phyloP scores from a whole-genome alignment of 495 filamentous ascomycete species.

The Daldinia decipiens region DNA sequence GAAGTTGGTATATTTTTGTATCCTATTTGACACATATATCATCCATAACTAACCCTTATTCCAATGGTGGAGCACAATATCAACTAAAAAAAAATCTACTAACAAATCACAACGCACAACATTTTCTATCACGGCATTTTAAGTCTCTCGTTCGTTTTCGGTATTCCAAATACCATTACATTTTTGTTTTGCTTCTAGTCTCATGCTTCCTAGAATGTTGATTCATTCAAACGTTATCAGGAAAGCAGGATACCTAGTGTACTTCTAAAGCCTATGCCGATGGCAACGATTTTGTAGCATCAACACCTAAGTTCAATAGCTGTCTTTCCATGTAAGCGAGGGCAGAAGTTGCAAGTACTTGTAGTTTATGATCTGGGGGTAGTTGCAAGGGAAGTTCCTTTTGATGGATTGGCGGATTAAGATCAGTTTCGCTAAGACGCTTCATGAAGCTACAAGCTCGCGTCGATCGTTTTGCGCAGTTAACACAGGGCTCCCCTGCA shows the following conservation, averaged over 20 bases:
- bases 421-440: not conserved
- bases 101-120: no score
- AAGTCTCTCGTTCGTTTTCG: no score
- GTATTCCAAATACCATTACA: no score
- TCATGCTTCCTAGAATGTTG: not conserved
- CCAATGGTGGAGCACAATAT: no score
- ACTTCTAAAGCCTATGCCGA: not conserved
- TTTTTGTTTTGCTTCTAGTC: no score
- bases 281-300: not conserved
- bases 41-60: no score
- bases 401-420: not conserved
- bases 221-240: not conserved
- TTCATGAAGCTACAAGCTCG: conserved; percentile 28
- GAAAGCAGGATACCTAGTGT: not conserved
- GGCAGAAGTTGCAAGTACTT: conserved; percentile 18
- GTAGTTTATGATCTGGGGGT: conserved; percentile 1
- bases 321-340: conserved; percentile 16
- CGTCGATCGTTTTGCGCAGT: conserved; percentile 32
- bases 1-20: no score
- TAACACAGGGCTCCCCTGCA: conserved; percentile 27
- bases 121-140: no score
- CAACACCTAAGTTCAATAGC: not conserved
- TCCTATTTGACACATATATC: no score
- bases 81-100: no score
- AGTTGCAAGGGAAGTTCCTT: not conserved